A percentile compares a stretch with the other conserved stretches of the same genome.
Conservation (phyloP, 2,329 filamentous ascomycete genomes). For the Trichoderma koningiopsis region DNA sequence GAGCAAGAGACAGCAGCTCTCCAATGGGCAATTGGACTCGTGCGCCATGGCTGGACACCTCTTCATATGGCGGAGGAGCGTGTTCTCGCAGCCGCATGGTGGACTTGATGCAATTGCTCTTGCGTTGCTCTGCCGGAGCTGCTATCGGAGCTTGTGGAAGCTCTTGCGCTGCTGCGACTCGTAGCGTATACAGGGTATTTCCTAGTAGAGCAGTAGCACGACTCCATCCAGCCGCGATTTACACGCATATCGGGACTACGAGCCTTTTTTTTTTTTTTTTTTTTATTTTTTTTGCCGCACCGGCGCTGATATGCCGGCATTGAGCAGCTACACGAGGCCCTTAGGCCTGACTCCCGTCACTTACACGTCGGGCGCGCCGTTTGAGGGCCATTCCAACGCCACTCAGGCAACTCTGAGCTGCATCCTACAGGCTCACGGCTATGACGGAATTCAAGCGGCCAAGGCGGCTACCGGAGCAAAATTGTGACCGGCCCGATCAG, state of each 20-base stretch:
- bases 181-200: not conserved
- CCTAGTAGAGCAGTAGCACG: not conserved
- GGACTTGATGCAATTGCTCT: not conserved
- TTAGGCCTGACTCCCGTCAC: conserved; percentile 1
- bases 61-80: conserved; percentile 20
- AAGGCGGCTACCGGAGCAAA: conserved; percentile 23
- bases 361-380: conserved; percentile 17
- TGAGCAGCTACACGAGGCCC: not conserved
- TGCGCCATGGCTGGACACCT: conserved; percentile 17
- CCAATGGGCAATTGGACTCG: conserved; percentile 21
- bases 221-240: not conserved
- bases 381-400: conserved; percentile 8
- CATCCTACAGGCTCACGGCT: conserved; percentile 2
- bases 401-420: not conserved
- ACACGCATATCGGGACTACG: too few relatives aligned
- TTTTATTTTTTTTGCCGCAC: not conserved
- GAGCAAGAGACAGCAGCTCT: conserved; percentile 4
- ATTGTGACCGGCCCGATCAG: conserved; percentile 21
- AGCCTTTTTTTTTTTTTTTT: too few relatives aligned
- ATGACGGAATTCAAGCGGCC: conserved; percentile 19
- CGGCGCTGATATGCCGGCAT: conserved; percentile 9
- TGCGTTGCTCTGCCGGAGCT: not conserved
- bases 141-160: not conserved
- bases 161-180: not conserved
- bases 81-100: conserved; percentile 16